Evolutionary conservation across 2,329 filamentous ascomycete genomes (phyloP), one percentile per base, ranked within the genome.

Genomic region (Nothophoma quercina): DNA sequence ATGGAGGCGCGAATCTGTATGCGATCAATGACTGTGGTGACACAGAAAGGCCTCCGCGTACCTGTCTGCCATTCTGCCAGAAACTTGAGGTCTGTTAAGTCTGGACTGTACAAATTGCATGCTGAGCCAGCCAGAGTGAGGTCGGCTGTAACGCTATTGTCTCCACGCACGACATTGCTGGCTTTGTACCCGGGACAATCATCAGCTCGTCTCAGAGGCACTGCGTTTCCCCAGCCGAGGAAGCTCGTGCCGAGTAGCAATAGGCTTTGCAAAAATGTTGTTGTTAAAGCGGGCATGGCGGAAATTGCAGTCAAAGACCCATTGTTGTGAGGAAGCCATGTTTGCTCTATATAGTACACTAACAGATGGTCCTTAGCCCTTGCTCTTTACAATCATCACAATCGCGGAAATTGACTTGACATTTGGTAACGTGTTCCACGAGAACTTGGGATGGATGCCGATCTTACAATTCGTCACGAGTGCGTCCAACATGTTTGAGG

Each of bases 101-200:
- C 85, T 12, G 73, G 73, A 26, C 85, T 83, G 62, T 85, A 85
- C 16, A 78, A 72, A 62, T 86, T 83, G 70, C 85, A 88, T 21
- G 86, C 79, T 7, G 79, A 66, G 0, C 89, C 90, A 9, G 88
- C 88, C n/a, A 96, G 79, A 5, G 75, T 80, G 44, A 96, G 76
- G 58, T 88, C 81, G 1, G 90, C 91, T 1, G 83, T 88, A 40
- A 93, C 75, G 10, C 85, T 84, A 48, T 74, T 77, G 36, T 69
- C 64, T 0, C 77, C 81, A 42, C 78, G 72, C 47, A 78, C 68
- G 13, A 90, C 79, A 69, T 88, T 84, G 35, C 79, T 82, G 3
- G 87, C 88, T 35, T 68, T 80, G 74, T 91, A 91, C 13, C 88
- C 88, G 0, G 87, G 87, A 65, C 89, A 91, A 32, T 58, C 64